Evolutionary conservation across 768 basidiomycete species (phyloP), one percentile per base, ranked within the genome.

Genomic region (Porphyrellus cyaneotinctus): DNA sequence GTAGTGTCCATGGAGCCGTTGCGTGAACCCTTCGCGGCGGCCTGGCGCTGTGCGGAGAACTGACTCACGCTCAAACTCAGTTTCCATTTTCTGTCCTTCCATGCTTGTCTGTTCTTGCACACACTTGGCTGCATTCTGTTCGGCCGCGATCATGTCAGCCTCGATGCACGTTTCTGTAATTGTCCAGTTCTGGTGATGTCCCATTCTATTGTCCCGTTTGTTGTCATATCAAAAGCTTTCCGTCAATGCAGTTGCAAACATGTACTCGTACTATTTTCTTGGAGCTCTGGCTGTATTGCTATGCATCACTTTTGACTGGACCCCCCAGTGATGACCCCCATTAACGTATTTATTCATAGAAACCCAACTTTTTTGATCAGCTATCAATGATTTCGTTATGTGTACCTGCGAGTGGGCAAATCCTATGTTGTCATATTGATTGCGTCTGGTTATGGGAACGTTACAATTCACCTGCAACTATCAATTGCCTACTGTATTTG

Each of bases 231-330:
- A 64, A 66, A 54, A 42, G 54, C 31, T 56, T 32, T 59, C 39
- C 39, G 49, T 52, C 28, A 49, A 50, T 14, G 37, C 42, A 48
- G 51, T 57, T 46, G 41, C 33, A 12, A 54, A 47, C 60, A 41
- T 70, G 66, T 68, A 65, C 56, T 15, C 22, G 31, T 70, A 62
- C 53, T 51, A 22, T 15, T 51, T 68, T 70, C 64, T 67, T 67
- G 66, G 59, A 64, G 46, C 44, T 58, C 47, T 67, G 56, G 57
- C 56, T 70, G 58, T 68, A 69, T 66, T 44, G 43, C 43, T 44
- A 63, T 64, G 52, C 63, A 57, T 44, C 53, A 54, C 57, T 56
- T 43, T 67, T 47, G 26, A 52, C 49, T 37, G 58, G 56, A 48
- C 24, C 28, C 23, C 30, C 23, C 30, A 42, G 46, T 47, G 39